Base-by-base conservation (phyloP, 208 protist genomes). In the Crithidia bombi region DNA sequence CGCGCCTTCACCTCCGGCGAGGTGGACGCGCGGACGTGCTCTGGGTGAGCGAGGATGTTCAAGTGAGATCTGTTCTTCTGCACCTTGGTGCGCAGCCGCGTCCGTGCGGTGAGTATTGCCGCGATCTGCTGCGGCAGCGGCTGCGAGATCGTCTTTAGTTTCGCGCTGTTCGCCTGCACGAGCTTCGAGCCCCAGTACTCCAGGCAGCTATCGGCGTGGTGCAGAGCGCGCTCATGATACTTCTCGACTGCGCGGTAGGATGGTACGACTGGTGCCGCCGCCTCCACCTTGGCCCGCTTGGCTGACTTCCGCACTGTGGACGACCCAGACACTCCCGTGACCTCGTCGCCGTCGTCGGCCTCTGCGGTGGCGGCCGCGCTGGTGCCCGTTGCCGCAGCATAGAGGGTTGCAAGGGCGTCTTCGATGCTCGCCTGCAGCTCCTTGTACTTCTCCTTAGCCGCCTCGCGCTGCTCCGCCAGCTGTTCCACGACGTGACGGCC, bases 111-210 rank as follows among this genome's bases (percentile, higher is more conserved):
- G 38, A 93, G 63, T n/a, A 96, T 83, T 12, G 82, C 78, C 12
- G 81, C 76, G 35, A 96, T 93, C 65, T 96, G 90, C 58, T 85
- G 67, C n/a, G 82, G 65, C 30, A 96, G 72, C 15, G 86, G 84
- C 79, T 96, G 90, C 17, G 79, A 64, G 38, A 96, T 81, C 14
- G 80, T 78, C 61, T 86, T 82, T 12, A 95, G 79, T 52, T 86
- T 86, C 17, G 68, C 76, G 44, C 77, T 82, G 68, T 85, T 87
- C 9, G 82, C 63, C 66, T 86, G 82, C 25, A 86, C 63, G 11
- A 95, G 75, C 57, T 91, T 91, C 19, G 63, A 52, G n/a, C 90
- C 90, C 90, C 90, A 95, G 63, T 86, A 85, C 21, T 83, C 78
- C 2, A 95, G 66, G 51, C 81, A 89, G 28, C 36, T 50, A 56